phyloP scores from a whole-genome alignment of 2,329 filamentous ascomycete genomes.

The Trichoderma oligosporum region DNA sequence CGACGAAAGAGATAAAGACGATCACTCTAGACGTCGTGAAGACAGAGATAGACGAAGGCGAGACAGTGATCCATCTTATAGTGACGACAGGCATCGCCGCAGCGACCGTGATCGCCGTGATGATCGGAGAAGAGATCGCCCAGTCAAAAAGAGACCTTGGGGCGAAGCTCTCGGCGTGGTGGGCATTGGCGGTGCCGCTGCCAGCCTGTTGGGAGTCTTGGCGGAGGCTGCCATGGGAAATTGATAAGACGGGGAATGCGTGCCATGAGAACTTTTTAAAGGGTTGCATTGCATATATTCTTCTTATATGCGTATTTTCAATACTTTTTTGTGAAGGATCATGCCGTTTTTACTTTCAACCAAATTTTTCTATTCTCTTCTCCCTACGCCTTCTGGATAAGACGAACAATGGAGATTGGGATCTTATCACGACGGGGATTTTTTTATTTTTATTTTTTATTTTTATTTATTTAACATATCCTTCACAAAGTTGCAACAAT shows the following conservation, averaged over 20 bases:
- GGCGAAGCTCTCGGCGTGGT: constrained; percentile 55
- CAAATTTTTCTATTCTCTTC: not conserved
- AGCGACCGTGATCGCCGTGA: constrained; percentile 38
- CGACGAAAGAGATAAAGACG: constrained; percentile 27
- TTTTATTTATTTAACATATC: no score
- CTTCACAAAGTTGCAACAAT: no score
- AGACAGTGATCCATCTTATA: constrained; percentile 26
- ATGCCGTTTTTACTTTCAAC: not conserved
- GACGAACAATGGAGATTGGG: not conserved
- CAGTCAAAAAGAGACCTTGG: constrained; percentile 44
- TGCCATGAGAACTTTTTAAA: not conserved
- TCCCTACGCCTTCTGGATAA: not conserved
- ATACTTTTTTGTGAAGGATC: not conserved
- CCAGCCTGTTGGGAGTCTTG: constrained; percentile 54
- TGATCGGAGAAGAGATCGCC: constrained; percentile 37
- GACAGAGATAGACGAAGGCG: constrained; percentile 9
- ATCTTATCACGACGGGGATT: not conserved
- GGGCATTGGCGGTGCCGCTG: constrained; percentile 58
- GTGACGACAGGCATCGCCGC: constrained; percentile 20
- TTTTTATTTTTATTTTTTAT: no score
- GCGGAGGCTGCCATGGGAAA: constrained; percentile 49
- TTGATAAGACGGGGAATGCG: not conserved
- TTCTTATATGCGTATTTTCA: not conserved
- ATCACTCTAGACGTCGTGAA: not conserved
- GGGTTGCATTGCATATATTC: not conserved